These are phyloP conservation scores for Strigomonas culicis DNA, from an alignment of 208 protist genomes.

Conservation along the genomic window DNA sequence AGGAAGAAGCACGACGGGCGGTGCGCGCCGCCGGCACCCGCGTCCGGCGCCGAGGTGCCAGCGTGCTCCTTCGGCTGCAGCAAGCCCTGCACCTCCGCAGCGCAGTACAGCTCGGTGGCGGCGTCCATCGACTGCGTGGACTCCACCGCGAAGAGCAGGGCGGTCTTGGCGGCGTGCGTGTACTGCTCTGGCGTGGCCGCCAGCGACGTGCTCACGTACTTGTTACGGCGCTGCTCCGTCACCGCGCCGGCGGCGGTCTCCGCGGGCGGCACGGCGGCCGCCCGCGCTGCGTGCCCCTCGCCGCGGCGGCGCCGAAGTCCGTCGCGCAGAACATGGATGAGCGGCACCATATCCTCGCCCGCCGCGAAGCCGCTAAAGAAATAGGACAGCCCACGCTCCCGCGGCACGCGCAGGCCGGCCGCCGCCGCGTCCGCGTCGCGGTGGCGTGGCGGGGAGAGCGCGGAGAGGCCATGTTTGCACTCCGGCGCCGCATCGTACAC, in stretches of 20 bases:
- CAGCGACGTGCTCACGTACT: no score
- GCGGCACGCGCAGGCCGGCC: no score
- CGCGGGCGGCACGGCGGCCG: background rate
- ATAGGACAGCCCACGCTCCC: constrained; percentile 6
- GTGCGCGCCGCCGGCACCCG: no score
- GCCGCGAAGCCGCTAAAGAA: constrained; percentile 41
- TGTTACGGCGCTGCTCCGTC: no score
- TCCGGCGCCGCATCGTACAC: background rate
- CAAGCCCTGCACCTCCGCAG: no score
- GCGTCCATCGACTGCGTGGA: constrained; percentile 37
- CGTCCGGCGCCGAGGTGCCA: no score
- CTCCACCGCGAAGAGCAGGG: constrained; percentile 66
- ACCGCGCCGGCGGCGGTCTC: no score
- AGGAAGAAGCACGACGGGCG: no score
- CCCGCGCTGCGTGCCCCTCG: no score
- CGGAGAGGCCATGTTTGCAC: background rate
- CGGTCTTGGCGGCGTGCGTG: constrained; percentile 21
- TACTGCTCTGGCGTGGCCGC: background rate
- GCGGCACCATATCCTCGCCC: constrained; percentile 31
- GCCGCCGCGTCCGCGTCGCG: background rate
- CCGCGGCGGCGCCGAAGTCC: constrained; percentile 13
- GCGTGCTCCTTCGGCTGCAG: no score
- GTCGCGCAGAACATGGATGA: constrained; percentile 24
- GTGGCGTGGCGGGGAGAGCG: background rate
- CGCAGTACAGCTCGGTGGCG: constrained; percentile 53